Conservation (phyloP, 2,329 filamentous ascomycete species). For the Aspergillus fumigatus region DNA sequence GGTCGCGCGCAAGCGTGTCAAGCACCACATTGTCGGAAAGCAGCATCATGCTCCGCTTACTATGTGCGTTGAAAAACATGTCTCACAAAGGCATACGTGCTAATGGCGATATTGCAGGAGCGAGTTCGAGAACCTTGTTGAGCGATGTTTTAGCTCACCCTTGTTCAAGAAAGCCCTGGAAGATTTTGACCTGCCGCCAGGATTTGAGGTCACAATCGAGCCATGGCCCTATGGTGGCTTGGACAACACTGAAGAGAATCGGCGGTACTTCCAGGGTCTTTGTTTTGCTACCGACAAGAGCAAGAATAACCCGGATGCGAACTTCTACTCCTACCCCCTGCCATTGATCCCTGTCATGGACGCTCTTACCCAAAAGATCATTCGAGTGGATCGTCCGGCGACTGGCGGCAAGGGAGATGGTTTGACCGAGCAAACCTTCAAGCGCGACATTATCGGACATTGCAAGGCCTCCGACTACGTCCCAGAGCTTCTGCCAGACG, state of each 20-base stretch:
- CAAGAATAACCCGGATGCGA: constrained; percentile 50
- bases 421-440: constrained; percentile 36
- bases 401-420: constrained; percentile 49
- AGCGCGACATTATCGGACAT: constrained; percentile 49
- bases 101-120: constrained; percentile 21
- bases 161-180: constrained; percentile 49
- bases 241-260: constrained; percentile 43
- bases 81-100: not conserved
- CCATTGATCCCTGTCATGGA: constrained; percentile 53
- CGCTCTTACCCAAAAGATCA: constrained; percentile 49
- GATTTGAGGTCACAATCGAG: constrained; percentile 53
- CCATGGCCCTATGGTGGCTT: constrained; percentile 56
- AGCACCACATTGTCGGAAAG: constrained; percentile 45
- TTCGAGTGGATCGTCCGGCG: constrained; percentile 56
- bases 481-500: constrained; percentile 43
- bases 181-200: constrained; percentile 51
- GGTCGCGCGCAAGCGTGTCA: constrained; percentile 36
- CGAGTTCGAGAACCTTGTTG: constrained; percentile 46
- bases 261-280: constrained; percentile 50
- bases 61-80: constrained; percentile 28
- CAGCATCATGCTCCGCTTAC: constrained; percentile 47
- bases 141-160: constrained; percentile 49
- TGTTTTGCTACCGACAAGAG: constrained; percentile 46
- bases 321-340: constrained; percentile 60
- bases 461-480: constrained; percentile 51